These are phyloP conservation scores for Plantago rigida DNA, from an alignment of 305 asterid genomes.

Conservation along the genomic window DNA sequence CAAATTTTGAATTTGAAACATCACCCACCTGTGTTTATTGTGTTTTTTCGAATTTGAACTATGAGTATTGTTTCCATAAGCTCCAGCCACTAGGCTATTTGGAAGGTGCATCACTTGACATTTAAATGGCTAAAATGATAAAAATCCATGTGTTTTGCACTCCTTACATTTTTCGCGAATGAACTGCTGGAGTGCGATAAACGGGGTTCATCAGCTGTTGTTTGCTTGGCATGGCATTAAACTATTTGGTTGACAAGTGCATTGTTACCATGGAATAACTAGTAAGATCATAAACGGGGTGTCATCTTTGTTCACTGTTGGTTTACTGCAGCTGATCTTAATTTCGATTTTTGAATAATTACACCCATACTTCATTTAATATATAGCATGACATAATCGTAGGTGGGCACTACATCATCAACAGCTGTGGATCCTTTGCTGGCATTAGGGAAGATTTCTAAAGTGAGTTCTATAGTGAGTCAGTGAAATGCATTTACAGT, in stretches of 20 bases:
- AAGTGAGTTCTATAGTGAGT: conserved; percentile 37
- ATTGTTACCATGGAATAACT: too few relatives aligned
- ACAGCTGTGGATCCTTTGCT: conserved; percentile 84
- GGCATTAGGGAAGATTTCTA: conserved; percentile 54
- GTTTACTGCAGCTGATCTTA: too few relatives aligned
- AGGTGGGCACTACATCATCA: conserved; percentile 94
- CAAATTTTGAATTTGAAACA: too few relatives aligned
- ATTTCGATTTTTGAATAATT: too few relatives aligned
- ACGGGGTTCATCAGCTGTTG: background rate
- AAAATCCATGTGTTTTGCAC: background rate
- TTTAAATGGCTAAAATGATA: background rate
- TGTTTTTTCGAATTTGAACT: too few relatives aligned
- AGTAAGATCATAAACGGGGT: too few relatives aligned
- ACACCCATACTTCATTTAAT: background rate
- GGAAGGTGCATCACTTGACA: background rate
- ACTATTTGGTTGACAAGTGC: too few relatives aligned
- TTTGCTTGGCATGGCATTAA: background rate
- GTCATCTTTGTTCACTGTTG: background rate
- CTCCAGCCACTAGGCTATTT: too few relatives aligned
- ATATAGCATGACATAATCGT: conserved; percentile 24
- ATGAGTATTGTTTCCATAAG: too few relatives aligned
- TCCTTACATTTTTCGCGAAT: background rate
- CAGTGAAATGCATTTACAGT: background rate
- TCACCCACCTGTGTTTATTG: too few relatives aligned
- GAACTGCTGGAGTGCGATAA: background rate